A percentile compares a stretch with the other conserved stretches of the same genome.
Evolutionary conservation across 2,329 filamentous ascomycete genomes (phyloP).

Genomic region (Rutstroemia sydowiana): DNA sequence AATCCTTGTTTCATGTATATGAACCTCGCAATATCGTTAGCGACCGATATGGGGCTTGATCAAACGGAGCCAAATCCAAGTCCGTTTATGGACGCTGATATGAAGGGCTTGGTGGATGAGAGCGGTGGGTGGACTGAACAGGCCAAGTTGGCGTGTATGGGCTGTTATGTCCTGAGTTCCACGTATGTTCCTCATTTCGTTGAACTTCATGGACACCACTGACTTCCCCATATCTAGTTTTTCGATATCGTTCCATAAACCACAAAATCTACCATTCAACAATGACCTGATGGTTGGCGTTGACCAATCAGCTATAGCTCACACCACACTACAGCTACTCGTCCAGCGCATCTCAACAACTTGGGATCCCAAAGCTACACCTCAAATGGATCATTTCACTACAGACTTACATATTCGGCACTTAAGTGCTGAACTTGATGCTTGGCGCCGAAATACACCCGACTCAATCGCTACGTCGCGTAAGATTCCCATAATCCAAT

Average conservation of each 20-base stretch:
- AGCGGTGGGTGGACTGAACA: conserved; percentile 17
- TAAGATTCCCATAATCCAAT: conserved; percentile 5
- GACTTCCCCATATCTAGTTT: neutral
- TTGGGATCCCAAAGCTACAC: conserved; percentile 1
- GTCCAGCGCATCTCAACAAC: conserved; percentile 18
- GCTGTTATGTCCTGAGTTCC: conserved; percentile 28
- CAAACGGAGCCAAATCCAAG: conserved; percentile 17
- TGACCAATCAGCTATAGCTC: neutral
- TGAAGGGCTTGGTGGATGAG: conserved; percentile 15
- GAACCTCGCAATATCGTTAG: conserved; percentile 29
- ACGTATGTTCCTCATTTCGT: conserved; percentile 16
- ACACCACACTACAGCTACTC: conserved; percentile 17
- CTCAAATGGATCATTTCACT: conserved; percentile 15
- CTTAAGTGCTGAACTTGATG: conserved; percentile 20
- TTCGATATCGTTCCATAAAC: conserved; percentile 22
- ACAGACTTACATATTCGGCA: conserved; percentile 23
- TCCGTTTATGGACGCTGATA: conserved; percentile 17
- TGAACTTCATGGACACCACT: neutral
- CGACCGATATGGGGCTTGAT: conserved; percentile 28
- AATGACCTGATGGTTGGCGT: conserved; percentile 17
- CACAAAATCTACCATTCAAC: conserved; percentile 21
- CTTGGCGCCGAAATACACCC: conserved; percentile 17
- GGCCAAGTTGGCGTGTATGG: conserved; percentile 26
- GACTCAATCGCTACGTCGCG: conserved; percentile 14
- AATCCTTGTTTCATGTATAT: conserved; percentile 28